Conservation (phyloP, 495 filamentous ascomycete genomes). For the Neurospora sp. region DNA sequence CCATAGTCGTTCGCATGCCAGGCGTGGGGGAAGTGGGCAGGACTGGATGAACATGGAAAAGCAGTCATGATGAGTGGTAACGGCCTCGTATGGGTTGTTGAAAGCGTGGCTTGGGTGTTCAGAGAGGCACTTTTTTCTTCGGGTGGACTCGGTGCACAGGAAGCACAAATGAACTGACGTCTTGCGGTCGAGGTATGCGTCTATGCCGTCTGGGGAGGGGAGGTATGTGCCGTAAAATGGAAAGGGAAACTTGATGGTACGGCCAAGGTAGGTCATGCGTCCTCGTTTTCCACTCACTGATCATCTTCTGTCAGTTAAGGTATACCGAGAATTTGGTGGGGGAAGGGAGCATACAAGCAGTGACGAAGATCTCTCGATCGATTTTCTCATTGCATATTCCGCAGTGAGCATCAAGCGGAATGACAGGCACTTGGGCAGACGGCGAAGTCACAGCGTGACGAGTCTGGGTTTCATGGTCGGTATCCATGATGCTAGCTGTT, state of each 20-base stretch:
- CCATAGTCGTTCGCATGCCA: neutral
- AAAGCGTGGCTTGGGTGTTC: neutral
- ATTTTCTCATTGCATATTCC: neutral
- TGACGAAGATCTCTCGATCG: neutral
- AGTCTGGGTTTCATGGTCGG: neutral
- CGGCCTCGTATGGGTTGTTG: neutral
- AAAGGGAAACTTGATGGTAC: neutral
- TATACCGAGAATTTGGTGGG: neutral
- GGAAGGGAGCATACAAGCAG: neutral
- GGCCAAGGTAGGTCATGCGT: neutral
- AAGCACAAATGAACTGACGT: neutral
- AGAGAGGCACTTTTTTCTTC: neutral
- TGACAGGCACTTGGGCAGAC: neutral
- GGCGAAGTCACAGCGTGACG: neutral
- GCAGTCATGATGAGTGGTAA: neutral
- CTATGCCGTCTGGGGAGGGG: neutral
- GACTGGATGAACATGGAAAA: neutral
- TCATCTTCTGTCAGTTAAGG: neutral
- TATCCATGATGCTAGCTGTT: neutral
- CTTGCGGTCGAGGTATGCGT: neutral
- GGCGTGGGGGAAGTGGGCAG: neutral
- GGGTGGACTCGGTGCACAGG: neutral
- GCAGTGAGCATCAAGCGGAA: neutral
- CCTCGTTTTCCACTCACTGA: neutral
- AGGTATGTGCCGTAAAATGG: neutral